Base-by-base conservation (phyloP, 202 grass and related monocot genomes). In the Musa balbisiana region DNA sequence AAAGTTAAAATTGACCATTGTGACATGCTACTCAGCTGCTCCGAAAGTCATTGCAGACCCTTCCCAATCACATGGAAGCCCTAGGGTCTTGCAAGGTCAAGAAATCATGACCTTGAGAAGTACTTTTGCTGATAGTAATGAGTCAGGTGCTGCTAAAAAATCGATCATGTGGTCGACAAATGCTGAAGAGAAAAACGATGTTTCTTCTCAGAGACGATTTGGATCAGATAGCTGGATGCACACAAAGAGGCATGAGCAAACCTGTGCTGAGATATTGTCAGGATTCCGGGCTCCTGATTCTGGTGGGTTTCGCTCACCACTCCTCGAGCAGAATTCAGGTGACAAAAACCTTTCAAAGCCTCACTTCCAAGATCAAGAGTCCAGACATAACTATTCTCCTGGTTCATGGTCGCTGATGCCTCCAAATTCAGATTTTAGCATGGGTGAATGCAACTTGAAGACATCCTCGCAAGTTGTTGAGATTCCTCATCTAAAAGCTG, bases 371-470 rank as follows among this genome's bases (percentile, higher is more conserved):
- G 84, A 93, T 67, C 85, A 85, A 62, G 87, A 89, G 76, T 56
- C 79, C 64, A 89, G 83, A 69, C 87, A 80, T 24, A 82, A 62
- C 59, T 69, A 78, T 50, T 84, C 81, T 50, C 78, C 86, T 8
- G 76, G 83, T 51, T 86, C 87, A 63, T 92, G 92, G 89, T 77
- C 84, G 73, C 82, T 88, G 78, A 88, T 88, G 84, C 75, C 82
- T 72, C 90, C 83, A 70, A 82, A 69, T 77, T 71, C 83, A 70
- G 55, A 80, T n/a, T 78, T 85, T 83, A 83, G 80, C 55, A 17
- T 77, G 55, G 81, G 83, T 73, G 83, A 85, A 51, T 83, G 74
- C 24, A 80, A 66, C 73, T 77, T 84, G 67, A 79, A 76, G 80
- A 60, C 81, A 75, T 52, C 76, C 8, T 56, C 80, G 24, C 83